These are phyloP conservation scores for Aspergillus ellipticus DNA, from an alignment of 495 filamentous ascomycete genomes.

Conservation along the genomic window DNA sequence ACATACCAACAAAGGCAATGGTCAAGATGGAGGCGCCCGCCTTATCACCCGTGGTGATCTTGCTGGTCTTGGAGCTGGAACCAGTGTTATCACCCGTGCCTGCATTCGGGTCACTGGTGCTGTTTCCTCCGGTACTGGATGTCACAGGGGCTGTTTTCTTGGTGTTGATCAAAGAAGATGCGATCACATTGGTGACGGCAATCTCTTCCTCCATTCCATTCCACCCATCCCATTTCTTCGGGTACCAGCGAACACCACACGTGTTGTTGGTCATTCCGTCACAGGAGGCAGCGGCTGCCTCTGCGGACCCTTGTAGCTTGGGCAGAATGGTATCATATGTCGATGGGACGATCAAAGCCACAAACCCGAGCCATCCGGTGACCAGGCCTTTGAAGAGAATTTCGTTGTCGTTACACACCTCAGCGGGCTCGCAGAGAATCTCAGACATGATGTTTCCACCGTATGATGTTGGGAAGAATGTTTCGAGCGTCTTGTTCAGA, in stretches of 20 bases:
- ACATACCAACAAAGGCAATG: slow-evolving; percentile 39
- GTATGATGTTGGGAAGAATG: slow-evolving; percentile 55
- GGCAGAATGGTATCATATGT: slow-evolving; percentile 61
- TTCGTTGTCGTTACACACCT: slow-evolving; percentile 66
- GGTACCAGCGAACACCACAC: slow-evolving; percentile 73
- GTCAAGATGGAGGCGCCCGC: slow-evolving; percentile 63
- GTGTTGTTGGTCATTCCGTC: slow-evolving; percentile 55
- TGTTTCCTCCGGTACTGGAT: slow-evolving; percentile 48
- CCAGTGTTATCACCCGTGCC: slow-evolving; percentile 28
- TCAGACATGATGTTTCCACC: slow-evolving; percentile 59
- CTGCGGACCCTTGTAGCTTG: slow-evolving; percentile 60
- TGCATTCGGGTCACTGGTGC: slow-evolving; percentile 31
- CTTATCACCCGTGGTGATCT: slow-evolving; percentile 53
- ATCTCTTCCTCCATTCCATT: slow-evolving; percentile 54
- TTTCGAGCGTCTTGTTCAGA: slow-evolving; percentile 45
- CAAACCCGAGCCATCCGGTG: slow-evolving; percentile 69
- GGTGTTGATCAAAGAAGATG: slow-evolving; percentile 14
- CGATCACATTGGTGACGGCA: slow-evolving; percentile 55
- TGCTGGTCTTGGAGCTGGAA: slow-evolving; percentile 8
- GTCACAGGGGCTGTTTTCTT: slow-evolving; percentile 24
- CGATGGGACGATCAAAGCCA: slow-evolving; percentile 60
- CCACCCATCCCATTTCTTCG: slow-evolving; percentile 57
- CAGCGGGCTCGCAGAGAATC: slow-evolving; percentile 63
- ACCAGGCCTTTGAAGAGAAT: slow-evolving; percentile 79
- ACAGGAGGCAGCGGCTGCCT: slow-evolving; percentile 67